Base-by-base conservation (phyloP, 257 asterid species). In the Gardenia jasminoides region DNA sequence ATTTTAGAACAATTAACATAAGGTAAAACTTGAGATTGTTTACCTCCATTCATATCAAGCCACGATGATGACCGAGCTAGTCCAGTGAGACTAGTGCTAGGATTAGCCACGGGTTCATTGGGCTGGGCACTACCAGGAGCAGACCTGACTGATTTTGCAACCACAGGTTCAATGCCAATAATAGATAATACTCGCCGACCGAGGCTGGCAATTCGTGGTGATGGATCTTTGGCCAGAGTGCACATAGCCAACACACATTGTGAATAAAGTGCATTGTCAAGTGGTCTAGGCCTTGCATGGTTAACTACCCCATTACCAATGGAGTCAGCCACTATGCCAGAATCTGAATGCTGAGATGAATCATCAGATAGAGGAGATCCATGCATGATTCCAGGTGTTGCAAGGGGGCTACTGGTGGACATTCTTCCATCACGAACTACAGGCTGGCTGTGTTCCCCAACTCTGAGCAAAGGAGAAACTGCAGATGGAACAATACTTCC, bases 311-410 rank as follows among this genome's bases (percentile, higher is more conserved):
- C 99, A 88, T 96, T 96, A 87, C 87, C 90, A 71, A 80, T 84
- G 78, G 88, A 65, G 73, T 92, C 97, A 87, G 87, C 84, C 67
- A 84, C 73, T 69, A 92, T 84, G 67, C 97, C 99, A 79, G 97
- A 87, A 87, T 96, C 99, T 85, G 98, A 96, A 88, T 89, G 97
- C 85, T 88, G 98, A 39, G 97, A 92, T 13, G 97, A 93, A 84
- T 92, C 97, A 86, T 96, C 99, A 65, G 99, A 96, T 46, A 91
- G 89, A 67, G 99, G 97, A 83, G 99, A 96, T 80, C 99, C 99
- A 50, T 93, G 99, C 96, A 96, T 89, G 70, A 93, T 78, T 75
- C 96, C 97, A 79, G 97, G 82, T 58, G 94, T 80, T 73, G 95
- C 92, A 75, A 92, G 94, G 70, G 97, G 99, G 88, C 97, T 96